These are phyloP conservation scores for Dipsacomyces acuminosporus DNA, from an alignment of 371 early-diverging fungal genomes.

Conservation along the genomic window DNA sequence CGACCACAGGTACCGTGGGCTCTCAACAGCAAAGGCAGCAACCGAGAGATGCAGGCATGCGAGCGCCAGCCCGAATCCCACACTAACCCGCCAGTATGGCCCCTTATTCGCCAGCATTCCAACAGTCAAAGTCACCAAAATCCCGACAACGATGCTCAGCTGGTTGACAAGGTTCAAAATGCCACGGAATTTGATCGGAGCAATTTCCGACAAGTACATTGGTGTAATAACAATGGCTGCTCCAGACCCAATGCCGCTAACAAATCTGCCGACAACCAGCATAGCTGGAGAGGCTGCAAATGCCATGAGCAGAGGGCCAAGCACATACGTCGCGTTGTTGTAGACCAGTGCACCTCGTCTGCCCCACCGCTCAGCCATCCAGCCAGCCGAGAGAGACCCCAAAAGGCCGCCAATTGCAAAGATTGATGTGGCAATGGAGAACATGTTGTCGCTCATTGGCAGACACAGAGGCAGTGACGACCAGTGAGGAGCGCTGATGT, in stretches of 20 bases:
- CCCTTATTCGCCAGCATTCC: slow-evolving; percentile 59
- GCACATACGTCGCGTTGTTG: slow-evolving; percentile 56
- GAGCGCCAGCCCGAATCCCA: slow-evolving; percentile 55
- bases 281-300: slow-evolving; percentile 50
- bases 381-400: slow-evolving; percentile 73
- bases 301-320: slow-evolving; percentile 65
- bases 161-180: slow-evolving; percentile 79
- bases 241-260: slow-evolving; percentile 84
- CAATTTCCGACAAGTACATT: slow-evolving; percentile 79
- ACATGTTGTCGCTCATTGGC: slow-evolving; percentile 72
- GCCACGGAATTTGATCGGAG: slow-evolving; percentile 70
- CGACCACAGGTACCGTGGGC: slow-evolving; percentile 65
- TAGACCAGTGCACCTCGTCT: slow-evolving; percentile 64
- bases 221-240: slow-evolving; percentile 79
- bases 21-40: slow-evolving; percentile 71
- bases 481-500: slow-evolving; percentile 23
- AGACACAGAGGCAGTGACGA: slow-evolving; percentile 64
- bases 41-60: slow-evolving; percentile 59
- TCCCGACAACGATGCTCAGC: slow-evolving; percentile 77
- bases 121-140: slow-evolving; percentile 62
- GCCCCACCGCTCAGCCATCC: slow-evolving; percentile 67
- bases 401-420: slow-evolving; percentile 75
- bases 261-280: slow-evolving; percentile 71
- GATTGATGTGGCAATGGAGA: slow-evolving; percentile 64
- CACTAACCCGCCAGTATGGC: slow-evolving; percentile 62